A percentile compares a stretch with the other conserved stretches of the same genome.
Evolutionary conservation across 139 green algal species (phyloP).

Genomic region (Dunaliella primolecta): DNA sequence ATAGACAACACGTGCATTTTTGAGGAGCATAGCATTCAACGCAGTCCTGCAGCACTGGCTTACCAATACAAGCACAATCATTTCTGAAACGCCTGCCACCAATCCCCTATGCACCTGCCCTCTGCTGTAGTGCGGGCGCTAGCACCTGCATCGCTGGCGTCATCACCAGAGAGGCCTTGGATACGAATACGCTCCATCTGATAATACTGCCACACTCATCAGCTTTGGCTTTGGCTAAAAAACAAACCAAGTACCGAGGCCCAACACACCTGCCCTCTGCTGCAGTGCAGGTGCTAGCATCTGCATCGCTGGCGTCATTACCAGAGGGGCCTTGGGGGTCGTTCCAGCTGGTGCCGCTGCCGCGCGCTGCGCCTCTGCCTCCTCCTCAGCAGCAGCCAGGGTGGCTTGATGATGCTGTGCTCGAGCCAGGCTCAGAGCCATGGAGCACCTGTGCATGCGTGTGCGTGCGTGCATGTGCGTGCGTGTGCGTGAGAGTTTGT

Average conservation of each 20-base stretch:
- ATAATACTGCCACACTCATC: no score
- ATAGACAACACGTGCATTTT: no score
- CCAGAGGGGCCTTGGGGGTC: background rate
- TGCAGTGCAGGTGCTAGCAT: background rate
- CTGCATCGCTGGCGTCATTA: background rate
- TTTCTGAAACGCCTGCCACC: no score
- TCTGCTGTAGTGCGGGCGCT: background rate
- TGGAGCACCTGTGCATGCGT: background rate
- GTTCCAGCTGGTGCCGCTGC: no score
- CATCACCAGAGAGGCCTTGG: background rate
- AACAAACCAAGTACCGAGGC: no score
- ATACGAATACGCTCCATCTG: no score
- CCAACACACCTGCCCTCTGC: no score
- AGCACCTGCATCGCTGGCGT: background rate
- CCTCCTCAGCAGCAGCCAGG: conserved; percentile 2
- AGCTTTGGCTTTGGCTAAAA: no score
- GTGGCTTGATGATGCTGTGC: background rate
- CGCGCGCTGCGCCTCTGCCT: background rate
- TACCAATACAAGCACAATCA: no score
- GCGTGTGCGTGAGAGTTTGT: background rate
- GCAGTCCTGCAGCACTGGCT: no score
- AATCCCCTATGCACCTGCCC: no score
- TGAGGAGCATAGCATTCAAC: no score
- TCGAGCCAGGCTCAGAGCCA: background rate
- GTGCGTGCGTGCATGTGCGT: background rate